Base-by-base conservation (phyloP, 768 basidiomycete species). In the Hygrophorus pudorinus region DNA sequence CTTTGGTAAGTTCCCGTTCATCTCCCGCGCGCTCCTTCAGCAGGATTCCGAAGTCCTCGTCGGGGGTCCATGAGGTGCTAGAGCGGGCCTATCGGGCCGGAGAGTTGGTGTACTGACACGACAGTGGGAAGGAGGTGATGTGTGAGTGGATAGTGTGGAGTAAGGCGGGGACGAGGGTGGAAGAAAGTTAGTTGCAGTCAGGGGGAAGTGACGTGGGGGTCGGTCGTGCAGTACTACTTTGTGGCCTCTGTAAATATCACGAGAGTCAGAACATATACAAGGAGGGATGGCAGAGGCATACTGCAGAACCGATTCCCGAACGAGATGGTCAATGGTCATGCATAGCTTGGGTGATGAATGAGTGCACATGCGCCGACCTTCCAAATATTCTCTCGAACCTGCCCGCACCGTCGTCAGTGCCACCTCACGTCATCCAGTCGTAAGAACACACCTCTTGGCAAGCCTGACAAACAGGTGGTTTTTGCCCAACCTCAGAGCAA, bases 31-130 rank as follows among this genome's bases (percentile, higher is more conserved):
- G 65, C 2, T 91, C 90, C 16, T 76, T 70, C 17, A 97, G 62
- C n/a, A 99, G 76, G 41, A 96, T 75, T 7, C 73, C 65, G 51
- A 99, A 97, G 59, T 98, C 92, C 59, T 99, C 96, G 55, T 99
- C 96, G 5, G 89, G 78, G 1, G 96, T 98, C 94, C 94, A 98
- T 13, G 87, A 91, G 1, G 96, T 99, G 52, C 88, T 88, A 98
- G 65, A 1, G 90, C 92, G 3, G 91, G 89, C 45, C 93, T 71
- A 49, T 90, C 86, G 2, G 64, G 53, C 29, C 87, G 75, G 18
- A n/a, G n/a, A n/a, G n/a, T n/a, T n/a, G n/a, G n/a, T n/a, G n/a
- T n/a, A n/a, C n/a, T n/a, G n/a, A n/a, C 48, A 47, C 65, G 54
- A 13, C 57, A 53, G 45, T 67, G 68, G 4, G 59, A 59, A 18